Evolutionary conservation across 2,329 filamentous ascomycete genomes (phyloP).

Genomic region (Fusarium penzigii): DNA sequence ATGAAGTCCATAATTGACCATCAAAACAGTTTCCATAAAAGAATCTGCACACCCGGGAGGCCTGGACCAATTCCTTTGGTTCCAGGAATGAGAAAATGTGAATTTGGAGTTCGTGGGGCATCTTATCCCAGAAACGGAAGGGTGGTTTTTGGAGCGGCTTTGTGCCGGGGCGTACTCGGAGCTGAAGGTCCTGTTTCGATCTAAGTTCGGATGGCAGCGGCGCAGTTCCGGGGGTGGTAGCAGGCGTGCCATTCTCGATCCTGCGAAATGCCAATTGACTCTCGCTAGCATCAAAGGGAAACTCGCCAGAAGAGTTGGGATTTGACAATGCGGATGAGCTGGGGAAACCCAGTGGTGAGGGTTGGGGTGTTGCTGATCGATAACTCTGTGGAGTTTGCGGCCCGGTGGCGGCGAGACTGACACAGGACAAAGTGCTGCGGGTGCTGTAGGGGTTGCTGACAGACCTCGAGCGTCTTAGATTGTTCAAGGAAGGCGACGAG

Average conservation of each 20-base stretch:
- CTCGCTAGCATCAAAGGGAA: slow-evolving; percentile 44
- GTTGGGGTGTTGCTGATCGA: slow-evolving; percentile 36
- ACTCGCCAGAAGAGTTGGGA: slow-evolving; percentile 42
- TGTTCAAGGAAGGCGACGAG: slow-evolving; percentile 72
- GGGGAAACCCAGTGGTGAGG: slow-evolving; percentile 42
- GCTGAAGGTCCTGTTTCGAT: slow-evolving; percentile 35
- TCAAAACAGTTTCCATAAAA: slow-evolving; percentile 89
- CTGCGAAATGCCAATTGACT: slow-evolving; percentile 55
- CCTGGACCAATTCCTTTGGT: slow-evolving; percentile 78
- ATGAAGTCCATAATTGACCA: slow-evolving; percentile 85
- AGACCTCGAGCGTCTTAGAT: slow-evolving; percentile 64
- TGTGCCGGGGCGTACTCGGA: slow-evolving; percentile 15
- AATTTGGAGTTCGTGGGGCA: slow-evolving; percentile 82
- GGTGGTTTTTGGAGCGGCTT: slow-evolving; percentile 34
- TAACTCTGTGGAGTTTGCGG: slow-evolving; percentile 29
- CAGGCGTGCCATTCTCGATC: slow-evolving; percentile 50
- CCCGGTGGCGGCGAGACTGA: slow-evolving; percentile 48
- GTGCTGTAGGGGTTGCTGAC: slow-evolving; percentile 67
- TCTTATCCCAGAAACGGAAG: slow-evolving; percentile 73
- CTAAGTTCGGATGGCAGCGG: slow-evolving; percentile 66
- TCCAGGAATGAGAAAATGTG: slow-evolving; percentile 74
- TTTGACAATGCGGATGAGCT: slow-evolving; percentile 38
- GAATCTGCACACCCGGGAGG: slow-evolving; percentile 73
- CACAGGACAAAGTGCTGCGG: slow-evolving; percentile 54
- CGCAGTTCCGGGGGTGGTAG: slow-evolving; percentile 49